Evolutionary conservation across 2,329 filamentous ascomycete genomes (phyloP), one percentile per base, ranked within the genome.

Genomic region (Hypoxylon sp.): DNA sequence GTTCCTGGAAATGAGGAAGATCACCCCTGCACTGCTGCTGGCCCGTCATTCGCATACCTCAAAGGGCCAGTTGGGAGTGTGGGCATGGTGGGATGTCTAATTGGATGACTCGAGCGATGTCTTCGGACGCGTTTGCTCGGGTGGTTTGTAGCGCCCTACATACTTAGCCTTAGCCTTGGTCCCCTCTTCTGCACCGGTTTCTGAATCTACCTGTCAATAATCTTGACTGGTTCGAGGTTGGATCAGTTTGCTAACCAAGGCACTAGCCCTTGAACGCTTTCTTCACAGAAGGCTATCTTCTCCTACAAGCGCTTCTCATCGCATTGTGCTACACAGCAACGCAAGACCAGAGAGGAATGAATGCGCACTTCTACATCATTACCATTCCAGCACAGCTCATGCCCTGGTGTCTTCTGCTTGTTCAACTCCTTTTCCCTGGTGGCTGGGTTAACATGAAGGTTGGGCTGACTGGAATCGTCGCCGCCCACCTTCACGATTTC

Each of bases 401-500:
- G 30, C 96, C 96, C 2, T 92, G 90, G 77, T 90, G 91, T 70
- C 92, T 97, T 86, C 86, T 98, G 48, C 79, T 89, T 14, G 82
- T 93, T 74, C 91, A 91, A 10, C 84, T 97, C 21, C 82, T 98
- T 58, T 87, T 92, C 38, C 68, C 68, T 76, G 84, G 81, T 4
- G 90, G 90, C 10, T 84, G 85, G 36, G 72, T 79, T 2, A 81
- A 80, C 17, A 86, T 92, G 10, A 76, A 92, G 61, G 75, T 90
- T 3, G 90, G 97, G 75, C 79, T 89, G 3, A 92, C 88, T 34
- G 96, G 96, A n/a, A 84, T 99, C 10, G 71, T 97, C 46, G 93
- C 94, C 11, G 94, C 94, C 3, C 96, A 99, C 78, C 76, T 96
- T 19, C 97, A 93, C 80, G 93, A 98, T 78, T 99, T 98, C 76